Base-by-base conservation (phyloP, 805 yeast species). In the Candida pseudoglaebosa region DNA sequence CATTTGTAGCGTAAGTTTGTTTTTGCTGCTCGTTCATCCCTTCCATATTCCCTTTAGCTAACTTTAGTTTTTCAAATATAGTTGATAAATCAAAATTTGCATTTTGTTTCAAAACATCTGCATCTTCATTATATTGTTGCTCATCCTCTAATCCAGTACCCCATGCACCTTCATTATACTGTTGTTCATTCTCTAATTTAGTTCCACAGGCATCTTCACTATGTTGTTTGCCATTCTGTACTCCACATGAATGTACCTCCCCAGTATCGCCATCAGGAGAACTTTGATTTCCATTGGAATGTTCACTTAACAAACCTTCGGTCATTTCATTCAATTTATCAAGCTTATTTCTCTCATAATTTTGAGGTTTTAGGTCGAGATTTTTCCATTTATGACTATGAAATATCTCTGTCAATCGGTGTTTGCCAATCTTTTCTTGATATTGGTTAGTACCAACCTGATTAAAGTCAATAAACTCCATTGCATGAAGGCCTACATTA, bases 301-400 rank as follows among this genome's bases (percentile, higher is more conserved):
- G 43, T 7, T 41, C 47, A 4, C 42, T 49, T 3, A 64, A 38
- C n/a, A 65, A 49, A 0, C 54, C 49, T 32, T 43, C 38, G 3
- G 57, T 46, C 71, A 65, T 63, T 9, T 47, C 47, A 3, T 46
- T 43, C 28, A 52, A 36, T 34, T 47, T 53, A 5, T 51, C 46
- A 24, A 42, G 24, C 38, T 63, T 57, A 22, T 44, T 47, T 14
- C 44, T 30, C 14, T 52, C 46, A 45, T 61, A 60, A 1, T 36
- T 38, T 16, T 33, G 32, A 8, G 40, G 18, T 1, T 41, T 38
- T 9, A 38, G 4, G 3, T 54, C 55, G 32, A 54, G 40, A 24
- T 50, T 52, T 14, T 48, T 47, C 82, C 83, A 78, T 19, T 65
- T 70, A 41, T 74, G 70, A 1, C 74, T 59, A 35, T 77, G 75